A percentile compares a stretch with the other conserved stretches of the same genome.
Conservation (phyloP, 306 rosid species). For the Albizia julibrissin region DNA sequence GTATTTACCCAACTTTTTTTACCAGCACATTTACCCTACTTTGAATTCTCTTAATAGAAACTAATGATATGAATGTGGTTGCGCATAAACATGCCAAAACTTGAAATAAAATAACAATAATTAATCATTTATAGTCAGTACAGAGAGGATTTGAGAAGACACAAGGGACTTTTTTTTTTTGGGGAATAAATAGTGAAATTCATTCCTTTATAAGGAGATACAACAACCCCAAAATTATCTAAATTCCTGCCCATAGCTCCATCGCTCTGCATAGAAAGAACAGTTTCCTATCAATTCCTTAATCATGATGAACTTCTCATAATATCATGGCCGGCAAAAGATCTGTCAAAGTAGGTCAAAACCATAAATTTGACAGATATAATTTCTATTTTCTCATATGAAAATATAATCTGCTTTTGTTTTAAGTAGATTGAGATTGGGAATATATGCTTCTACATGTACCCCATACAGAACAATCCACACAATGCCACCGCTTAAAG, state of each 20-base stretch:
- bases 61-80: neutral
- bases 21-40: neutral
- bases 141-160: neutral
- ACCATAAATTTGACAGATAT: neutral
- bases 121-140: neutral
- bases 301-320: neutral
- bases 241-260: too few species aligned
- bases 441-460: constrained; percentile 22
- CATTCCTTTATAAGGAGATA: too few species aligned
- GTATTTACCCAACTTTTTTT: neutral
- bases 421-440: neutral
- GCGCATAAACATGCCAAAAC: neutral
- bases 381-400: neutral
- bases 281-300: neutral
- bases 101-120: neutral
- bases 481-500: constrained; percentile 11
- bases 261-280: too few species aligned
- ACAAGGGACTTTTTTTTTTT: too few species aligned
- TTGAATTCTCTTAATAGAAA: neutral
- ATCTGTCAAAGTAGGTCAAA: constrained; percentile 36
- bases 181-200: too few species aligned
- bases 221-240: too few species aligned
- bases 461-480: constrained; percentile 16
- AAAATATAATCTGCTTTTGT: constrained; percentile 16
- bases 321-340: neutral